Base-by-base conservation (phyloP, 352 stramenopile genomes). In the Thalassiosira mediterranea region DNA sequence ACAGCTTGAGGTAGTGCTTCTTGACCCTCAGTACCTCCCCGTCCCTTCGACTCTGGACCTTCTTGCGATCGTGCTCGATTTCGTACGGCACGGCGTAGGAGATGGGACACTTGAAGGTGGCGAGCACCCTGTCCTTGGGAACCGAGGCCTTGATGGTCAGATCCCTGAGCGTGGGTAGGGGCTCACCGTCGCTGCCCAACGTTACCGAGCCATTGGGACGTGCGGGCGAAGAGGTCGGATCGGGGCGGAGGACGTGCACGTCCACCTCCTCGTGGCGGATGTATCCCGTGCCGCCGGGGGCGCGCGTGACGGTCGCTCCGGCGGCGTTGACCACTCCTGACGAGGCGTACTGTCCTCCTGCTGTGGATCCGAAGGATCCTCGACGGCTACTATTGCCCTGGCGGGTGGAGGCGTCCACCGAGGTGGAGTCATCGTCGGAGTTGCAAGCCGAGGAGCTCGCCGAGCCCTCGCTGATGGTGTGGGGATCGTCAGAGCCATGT, bases 1-100 rank as follows among this genome's bases (percentile, higher is more conserved):
- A 87, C 5, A 87, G 47, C 51, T 81, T 81, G 10, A 87, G 51
- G 34, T 77, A 84, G 40, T 81, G 54, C 29, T 81, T 81, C 61
- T 87, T 84, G 2, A 78, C 53, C 37, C 74, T 59, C n/a, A 78
- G 38, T 15, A 84, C 66, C 66, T 87, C 79, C 17, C 53, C 67
- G 61, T 80, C 66, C 10, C 77, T 32, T 51, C 66, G 66, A 31
- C 37, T 80, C 64, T 83, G 72, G 34, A 79, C 52, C 59, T 77
- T 73, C 34, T 72, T 64, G 15, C 46, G 26, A 49, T 82, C 73
- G 37, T 71, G 29, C 26, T 76, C 72, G 56, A 77, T 79, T 5
- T 83, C 64, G 15, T 69, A 44, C 10, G 58, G 74, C 4, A 83
- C 46, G 11, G 31, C 46, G 67, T 79, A 86, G 31, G 48, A 65